Conservation (phyloP, 2,329 filamentous ascomycete species). For the Rhinocladiella mackenziei region DNA sequence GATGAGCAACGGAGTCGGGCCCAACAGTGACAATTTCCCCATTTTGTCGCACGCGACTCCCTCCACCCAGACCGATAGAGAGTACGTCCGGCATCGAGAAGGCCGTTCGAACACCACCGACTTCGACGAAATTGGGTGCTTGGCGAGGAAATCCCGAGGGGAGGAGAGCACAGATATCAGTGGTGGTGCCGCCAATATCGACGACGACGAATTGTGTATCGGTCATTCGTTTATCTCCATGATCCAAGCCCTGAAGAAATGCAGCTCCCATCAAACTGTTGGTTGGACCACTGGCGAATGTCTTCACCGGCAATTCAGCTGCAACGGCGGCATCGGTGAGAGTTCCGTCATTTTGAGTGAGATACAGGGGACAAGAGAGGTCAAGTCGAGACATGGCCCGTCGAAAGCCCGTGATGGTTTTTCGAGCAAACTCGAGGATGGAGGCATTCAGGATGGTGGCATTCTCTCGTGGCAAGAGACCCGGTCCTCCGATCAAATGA, state of each 20-base stretch:
- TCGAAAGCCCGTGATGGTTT: conserved; percentile 56
- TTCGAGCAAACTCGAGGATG: conserved; percentile 55
- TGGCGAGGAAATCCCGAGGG: conserved; percentile 59
- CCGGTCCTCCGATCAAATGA: conserved; percentile 44
- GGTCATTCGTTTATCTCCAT: conserved; percentile 21
- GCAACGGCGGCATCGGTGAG: conserved; percentile 54
- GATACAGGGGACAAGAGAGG: conserved; percentile 53
- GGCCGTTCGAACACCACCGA: conserved; percentile 57
- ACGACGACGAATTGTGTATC: conserved; percentile 46
- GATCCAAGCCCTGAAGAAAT: conserved; percentile 47
- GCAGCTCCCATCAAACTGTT: conserved; percentile 63
- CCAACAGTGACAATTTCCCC: conserved; percentile 45
- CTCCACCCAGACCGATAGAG: conserved; percentile 56
- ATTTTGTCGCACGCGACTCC: conserved; percentile 41
- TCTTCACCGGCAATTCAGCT: conserved; percentile 55
- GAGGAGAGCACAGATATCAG: conserved; percentile 56
- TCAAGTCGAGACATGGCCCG: conserved; percentile 50
- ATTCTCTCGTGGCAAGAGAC: conserved; percentile 58
- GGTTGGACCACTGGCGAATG: conserved; percentile 60
- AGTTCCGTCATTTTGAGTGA: conserved; percentile 63
- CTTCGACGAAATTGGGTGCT: conserved; percentile 55
- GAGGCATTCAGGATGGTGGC: conserved; percentile 62
- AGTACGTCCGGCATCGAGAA: conserved; percentile 57
- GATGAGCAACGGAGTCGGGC: conserved; percentile 54
- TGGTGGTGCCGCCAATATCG: conserved; percentile 59